A percentile compares a stretch with the other conserved stretches of the same genome.
Evolutionary conservation across 2,329 filamentous ascomycete species (phyloP).

Genomic region (Xylariaceae sp.): DNA sequence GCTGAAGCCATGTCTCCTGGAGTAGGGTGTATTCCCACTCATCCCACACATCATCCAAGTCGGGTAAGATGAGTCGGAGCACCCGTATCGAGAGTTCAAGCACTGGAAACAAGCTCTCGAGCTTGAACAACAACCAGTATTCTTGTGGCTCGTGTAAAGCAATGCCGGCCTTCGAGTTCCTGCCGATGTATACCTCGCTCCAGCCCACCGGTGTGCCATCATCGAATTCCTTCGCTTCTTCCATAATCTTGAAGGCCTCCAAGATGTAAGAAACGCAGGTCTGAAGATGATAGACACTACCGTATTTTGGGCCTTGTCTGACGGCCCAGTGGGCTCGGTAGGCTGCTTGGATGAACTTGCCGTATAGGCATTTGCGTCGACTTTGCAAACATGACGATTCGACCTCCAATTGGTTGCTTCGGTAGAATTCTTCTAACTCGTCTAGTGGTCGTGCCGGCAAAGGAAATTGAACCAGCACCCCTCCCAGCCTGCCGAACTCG

Average conservation of each 20-base stretch:
- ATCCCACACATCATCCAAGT: constrained; percentile 17
- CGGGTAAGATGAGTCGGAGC: constrained; percentile 18
- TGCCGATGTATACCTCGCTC: constrained; percentile 19
- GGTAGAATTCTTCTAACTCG: constrained; percentile 16
- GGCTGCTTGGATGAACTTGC: constrained; percentile 13
- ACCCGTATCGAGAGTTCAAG: constrained; percentile 21
- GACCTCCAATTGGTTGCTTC: constrained; percentile 10
- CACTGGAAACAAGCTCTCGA: constrained; percentile 23
- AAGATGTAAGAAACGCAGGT: constrained; percentile 13
- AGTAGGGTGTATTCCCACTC: constrained; percentile 21
- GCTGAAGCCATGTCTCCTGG: constrained; percentile 17
- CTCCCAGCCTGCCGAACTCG: constrained; percentile 8
- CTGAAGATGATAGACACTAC: constrained; percentile 15
- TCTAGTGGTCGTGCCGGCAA: constrained; percentile 9
- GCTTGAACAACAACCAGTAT: constrained; percentile 24
- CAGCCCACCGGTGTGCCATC: constrained; percentile 20
- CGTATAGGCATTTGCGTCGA: constrained; percentile 16
- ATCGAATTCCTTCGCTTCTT: constrained; percentile 20
- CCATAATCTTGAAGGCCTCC: constrained; percentile 17
- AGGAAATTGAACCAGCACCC: constrained; percentile 11
- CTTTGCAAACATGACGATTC: constrained; percentile 13
- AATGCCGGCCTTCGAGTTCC: too few species aligned
- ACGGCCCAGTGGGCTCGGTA: constrained; percentile 15
- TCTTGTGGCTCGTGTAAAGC: constrained; percentile 9
- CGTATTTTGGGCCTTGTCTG: constrained; percentile 5